Conservation (phyloP, 1,139 yeast species). For the Diutina siamensis region DNA sequence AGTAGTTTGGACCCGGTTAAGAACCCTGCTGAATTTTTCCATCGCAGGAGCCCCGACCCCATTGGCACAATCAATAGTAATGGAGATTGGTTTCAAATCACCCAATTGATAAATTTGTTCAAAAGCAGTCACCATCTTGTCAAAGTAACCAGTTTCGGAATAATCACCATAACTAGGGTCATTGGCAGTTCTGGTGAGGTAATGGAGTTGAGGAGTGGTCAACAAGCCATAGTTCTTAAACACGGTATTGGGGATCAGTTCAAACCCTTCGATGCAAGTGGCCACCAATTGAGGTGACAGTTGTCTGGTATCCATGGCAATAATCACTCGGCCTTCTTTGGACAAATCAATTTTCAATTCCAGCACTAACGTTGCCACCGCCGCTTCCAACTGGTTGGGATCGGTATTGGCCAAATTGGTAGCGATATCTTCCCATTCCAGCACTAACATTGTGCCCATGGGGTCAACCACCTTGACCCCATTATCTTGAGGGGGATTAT, state of each 20-base stretch:
- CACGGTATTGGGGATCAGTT: slow-evolving; percentile 32
- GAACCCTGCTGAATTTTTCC: slow-evolving; percentile 32
- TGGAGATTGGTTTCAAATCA: slow-evolving; percentile 21
- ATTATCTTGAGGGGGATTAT: slow-evolving; percentile 88
- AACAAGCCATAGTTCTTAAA: slow-evolving; percentile 53
- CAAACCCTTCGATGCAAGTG: slow-evolving; percentile 60
- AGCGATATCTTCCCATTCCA: slow-evolving; percentile 76
- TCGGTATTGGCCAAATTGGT: slow-evolving; percentile 67
- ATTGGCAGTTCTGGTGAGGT: slow-evolving; percentile 63
- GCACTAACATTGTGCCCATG: slow-evolving; percentile 81
- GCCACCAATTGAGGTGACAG: slow-evolving; percentile 60
- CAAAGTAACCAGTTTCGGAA: slow-evolving; percentile 60
- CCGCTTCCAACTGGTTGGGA: slow-evolving; percentile 23
- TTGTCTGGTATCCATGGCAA: slow-evolving; percentile 67
- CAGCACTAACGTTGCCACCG: slow-evolving; percentile 17
- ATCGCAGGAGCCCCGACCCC: slow-evolving; percentile 84
- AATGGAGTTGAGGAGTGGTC: slow-evolving; percentile 94
- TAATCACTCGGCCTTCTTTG: slow-evolving; percentile 28
- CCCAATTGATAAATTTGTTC: slow-evolving; percentile 18
- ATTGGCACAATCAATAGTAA: slow-evolving; percentile 81
- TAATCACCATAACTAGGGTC: slow-evolving; percentile 52
- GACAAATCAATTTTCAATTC: slow-evolving; percentile 29
- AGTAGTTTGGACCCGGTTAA: slow-evolving; percentile 30
- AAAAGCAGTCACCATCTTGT: slow-evolving; percentile 40
- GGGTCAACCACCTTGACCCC: slow-evolving; percentile 97